Percentiles rank a stretch among this genome's conserved stretches.
Conservation (phyloP, 805 yeast genomes). For the Alloascoidea africana region DNA sequence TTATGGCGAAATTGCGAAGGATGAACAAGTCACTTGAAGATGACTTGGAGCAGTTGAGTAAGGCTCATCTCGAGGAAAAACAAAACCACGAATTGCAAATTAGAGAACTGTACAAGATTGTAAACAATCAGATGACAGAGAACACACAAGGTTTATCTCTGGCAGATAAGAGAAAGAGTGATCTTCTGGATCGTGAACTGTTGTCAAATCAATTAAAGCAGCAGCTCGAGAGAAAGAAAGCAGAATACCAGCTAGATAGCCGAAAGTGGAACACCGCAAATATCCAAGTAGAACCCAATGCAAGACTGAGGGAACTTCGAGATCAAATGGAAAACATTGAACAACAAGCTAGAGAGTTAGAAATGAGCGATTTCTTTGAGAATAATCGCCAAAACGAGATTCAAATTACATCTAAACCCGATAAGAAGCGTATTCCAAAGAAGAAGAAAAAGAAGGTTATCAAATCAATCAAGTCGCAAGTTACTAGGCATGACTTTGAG, state of each 20-base stretch:
- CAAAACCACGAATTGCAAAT: slow-evolving; percentile 24
- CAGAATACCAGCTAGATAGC: slow-evolving; percentile 15
- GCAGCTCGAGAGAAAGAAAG: slow-evolving; percentile 12
- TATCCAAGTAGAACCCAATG: too few species aligned
- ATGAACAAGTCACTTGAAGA: slow-evolving; percentile 34
- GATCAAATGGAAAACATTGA: slow-evolving; percentile 68
- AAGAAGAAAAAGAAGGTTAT: too few species aligned
- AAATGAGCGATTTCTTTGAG: slow-evolving; percentile 73
- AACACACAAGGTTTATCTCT: background rate
- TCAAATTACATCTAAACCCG: too few species aligned
- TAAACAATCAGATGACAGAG: slow-evolving; percentile 26
- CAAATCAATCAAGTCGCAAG: slow-evolving; percentile 17
- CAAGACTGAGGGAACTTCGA: slow-evolving; percentile 47
- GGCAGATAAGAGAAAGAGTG: background rate
- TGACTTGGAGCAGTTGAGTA: slow-evolving; percentile 42
- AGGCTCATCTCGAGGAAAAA: slow-evolving; percentile 6
- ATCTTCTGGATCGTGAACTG: background rate
- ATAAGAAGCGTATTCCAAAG: too few species aligned
- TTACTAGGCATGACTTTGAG: slow-evolving; percentile 36
- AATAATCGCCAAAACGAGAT: too few species aligned
- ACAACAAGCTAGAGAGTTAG: slow-evolving; percentile 61
- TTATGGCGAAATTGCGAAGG: slow-evolving; percentile 38
- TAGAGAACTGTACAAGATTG: slow-evolving; percentile 41
- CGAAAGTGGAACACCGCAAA: too few species aligned
- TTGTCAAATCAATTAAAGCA: background rate